Base-by-base conservation (phyloP, 352 stramenopile genomes). In the Vaucheria bursata region DNA sequence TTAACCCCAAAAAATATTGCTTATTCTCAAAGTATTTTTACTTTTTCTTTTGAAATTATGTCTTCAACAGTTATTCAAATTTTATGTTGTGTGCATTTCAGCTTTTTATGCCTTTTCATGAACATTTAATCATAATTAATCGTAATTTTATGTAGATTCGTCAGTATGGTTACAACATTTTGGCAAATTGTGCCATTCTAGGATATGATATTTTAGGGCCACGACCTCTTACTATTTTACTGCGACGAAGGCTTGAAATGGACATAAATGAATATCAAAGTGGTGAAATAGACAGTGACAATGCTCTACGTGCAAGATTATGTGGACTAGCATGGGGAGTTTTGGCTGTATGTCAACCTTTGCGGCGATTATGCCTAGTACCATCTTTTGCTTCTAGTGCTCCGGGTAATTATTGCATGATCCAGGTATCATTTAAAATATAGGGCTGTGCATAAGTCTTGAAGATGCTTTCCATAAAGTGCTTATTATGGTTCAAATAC, bases 171-270 rank as follows among this genome's bases (percentile, higher is more conserved):
- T 72, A 72, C 31, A 40, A 12, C 1, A 35, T 35, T 2, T 40
- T 72, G n/a, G 65, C 65, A 40, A 29, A 37, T 35, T 72, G 65
- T 40, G 65, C 65, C 4, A 35, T 38, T 29, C 65, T 72, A 36
- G 65, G 1, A 6, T 35, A 35, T 8, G 31, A 12, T 2, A 35
- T 8, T 29, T 35, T 72, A 2, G 65, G 65, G 18, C 4, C 1
- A 1, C 12, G 31, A n/a, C 65, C 65, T 2, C 65, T 72, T 12
- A 37, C 65, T 25, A 72, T 38, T 2, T 35, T 72, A 35, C 6
- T 72, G 2, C 6, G 65, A 2, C 1, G 2, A 35, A 36, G 65
- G 33, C 6, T 72, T 34, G 53, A 8, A 31, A 2, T 2, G 2
- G 2, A 68, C 2, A 2, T 7, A 34, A 31, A 7, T 34, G 31